These are phyloP conservation scores for Coniella vitis DNA, from an alignment of 2,329 filamentous ascomycete species.

Conservation along the genomic window DNA sequence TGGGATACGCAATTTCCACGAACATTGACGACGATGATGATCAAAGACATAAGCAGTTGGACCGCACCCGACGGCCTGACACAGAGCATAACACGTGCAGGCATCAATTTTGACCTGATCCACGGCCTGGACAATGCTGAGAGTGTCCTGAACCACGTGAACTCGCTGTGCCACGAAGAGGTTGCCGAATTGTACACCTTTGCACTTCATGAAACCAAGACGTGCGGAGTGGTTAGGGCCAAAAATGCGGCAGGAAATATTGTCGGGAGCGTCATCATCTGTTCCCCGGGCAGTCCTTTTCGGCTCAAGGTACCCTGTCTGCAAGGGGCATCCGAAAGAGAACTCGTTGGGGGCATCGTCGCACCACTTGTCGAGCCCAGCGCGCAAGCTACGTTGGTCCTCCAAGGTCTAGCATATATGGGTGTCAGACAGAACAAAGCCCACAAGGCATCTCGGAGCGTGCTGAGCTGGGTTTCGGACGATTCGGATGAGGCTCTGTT, in stretches of 20 bases:
- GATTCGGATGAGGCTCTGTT: slow-evolving; percentile 66
- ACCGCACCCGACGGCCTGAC: slow-evolving; percentile 68
- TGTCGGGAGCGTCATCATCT: slow-evolving; percentile 73
- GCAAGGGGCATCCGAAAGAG: slow-evolving; percentile 35
- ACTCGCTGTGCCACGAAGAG: slow-evolving; percentile 66
- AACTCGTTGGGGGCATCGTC: slow-evolving; percentile 66
- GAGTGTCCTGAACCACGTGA: slow-evolving; percentile 67
- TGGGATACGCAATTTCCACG: slow-evolving; percentile 67
- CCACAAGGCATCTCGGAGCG: slow-evolving; percentile 64
- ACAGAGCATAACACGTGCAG: slow-evolving; percentile 64
- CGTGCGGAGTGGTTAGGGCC: slow-evolving; percentile 77
- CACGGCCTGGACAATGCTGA: slow-evolving; percentile 72
- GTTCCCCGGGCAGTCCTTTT: slow-evolving; percentile 61
- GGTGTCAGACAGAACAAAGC: slow-evolving; percentile 77
- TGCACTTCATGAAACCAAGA: slow-evolving; percentile 62
- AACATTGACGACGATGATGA: slow-evolving; percentile 59
- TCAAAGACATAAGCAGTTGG: slow-evolving; percentile 68
- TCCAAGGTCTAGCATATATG: slow-evolving; percentile 73
- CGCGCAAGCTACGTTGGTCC: slow-evolving; percentile 60
- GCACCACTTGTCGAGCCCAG: slow-evolving; percentile 69
- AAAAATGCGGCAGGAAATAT: slow-evolving; percentile 63
- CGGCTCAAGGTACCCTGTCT: slow-evolving; percentile 65
- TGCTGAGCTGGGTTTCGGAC: slow-evolving; percentile 74
- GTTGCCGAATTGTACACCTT: slow-evolving; percentile 73
- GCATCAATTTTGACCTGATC: slow-evolving; percentile 75